Evolutionary conservation across 2,329 filamentous ascomycete genomes (phyloP).

Genomic region (Alternaria arbusti): DNA sequence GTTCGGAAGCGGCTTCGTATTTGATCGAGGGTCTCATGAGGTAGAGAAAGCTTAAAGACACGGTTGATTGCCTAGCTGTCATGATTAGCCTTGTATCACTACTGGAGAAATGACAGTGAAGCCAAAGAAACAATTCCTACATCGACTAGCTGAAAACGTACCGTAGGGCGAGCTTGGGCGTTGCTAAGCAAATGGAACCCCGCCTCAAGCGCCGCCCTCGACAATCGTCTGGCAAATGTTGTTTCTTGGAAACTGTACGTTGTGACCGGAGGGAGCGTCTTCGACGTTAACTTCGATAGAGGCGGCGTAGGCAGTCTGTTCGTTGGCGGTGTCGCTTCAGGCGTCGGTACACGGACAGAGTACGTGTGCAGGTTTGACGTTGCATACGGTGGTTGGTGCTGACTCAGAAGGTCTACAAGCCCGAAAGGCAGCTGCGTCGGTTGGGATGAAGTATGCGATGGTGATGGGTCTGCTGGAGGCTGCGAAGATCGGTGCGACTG

Average conservation of each 20-base stretch:
- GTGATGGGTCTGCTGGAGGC: not conserved
- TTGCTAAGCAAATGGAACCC: slow-evolving; percentile 66
- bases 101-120: not conserved
- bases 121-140: not conserved
- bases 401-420: slow-evolving; percentile 33
- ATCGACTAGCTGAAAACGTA: slow-evolving; percentile 4
- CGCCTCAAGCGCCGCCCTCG: slow-evolving; percentile 68
- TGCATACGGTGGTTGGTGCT: slow-evolving; percentile 22
- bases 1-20: slow-evolving; percentile 50
- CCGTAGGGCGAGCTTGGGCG: slow-evolving; percentile 28
- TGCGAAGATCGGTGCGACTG: slow-evolving; percentile 21
- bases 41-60: slow-evolving; percentile 73
- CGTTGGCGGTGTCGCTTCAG: slow-evolving; percentile 33
- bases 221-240: slow-evolving; percentile 73
- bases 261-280: slow-evolving; percentile 47
- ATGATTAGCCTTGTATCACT: not conserved
- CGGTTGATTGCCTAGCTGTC: slow-evolving; percentile 44
- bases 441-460: slow-evolving; percentile 5
- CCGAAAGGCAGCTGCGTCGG: slow-evolving; percentile 37
- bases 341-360: slow-evolving; percentile 32
- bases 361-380: slow-evolving; percentile 26
- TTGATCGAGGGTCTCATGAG: slow-evolving; percentile 57
- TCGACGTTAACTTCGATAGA: slow-evolving; percentile 34
- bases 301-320: slow-evolving; percentile 33
- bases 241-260: slow-evolving; percentile 69